Base-by-base conservation (phyloP, 257 asterid species). In the Lycium barbarum region DNA sequence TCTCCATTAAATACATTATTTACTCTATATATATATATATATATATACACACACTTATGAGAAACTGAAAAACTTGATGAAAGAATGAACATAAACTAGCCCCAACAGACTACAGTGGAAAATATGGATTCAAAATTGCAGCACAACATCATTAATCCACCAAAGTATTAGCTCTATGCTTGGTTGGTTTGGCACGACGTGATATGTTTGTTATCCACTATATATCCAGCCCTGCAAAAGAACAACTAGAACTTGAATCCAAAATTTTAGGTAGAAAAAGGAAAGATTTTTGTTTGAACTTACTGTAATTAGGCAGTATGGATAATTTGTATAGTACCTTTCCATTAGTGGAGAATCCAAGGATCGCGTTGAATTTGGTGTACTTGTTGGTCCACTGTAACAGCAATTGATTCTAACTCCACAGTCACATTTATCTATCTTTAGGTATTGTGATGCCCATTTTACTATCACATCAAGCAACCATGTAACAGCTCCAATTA, bases 401-500 rank as follows among this genome's bases (percentile, higher is more conserved):
- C 58, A 72, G 0, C 38, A 72, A 6, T 47, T 45, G 80, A 72
- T 43, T 26, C 1, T 26, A 72, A n/a, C 36, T 47, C 58, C 38
- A 71, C 4, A 45, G 2, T 43, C 58, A 72, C 38, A n/a, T 72
- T 43, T 72, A 14, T 71, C 55, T 0, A 71, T 40, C 79, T 72
- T 43, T 45, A 73, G 20, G 61, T 73, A 20, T 47, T 47, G 59
- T 20, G 61, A 73, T 11, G 7, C 81, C 55, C 36, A 57, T 54
- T 80, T 80, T 58, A 22, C 73, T 36, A 6, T 5, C 38, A 1
- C 7, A 80, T 59, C 72, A n/a, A 80, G 1, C 53, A 59, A 4
- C 84, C 84, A 80, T 80, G 84, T 54, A 40, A 2, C 57, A 80
- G 20, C 43, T 13, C 84, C 68, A 59, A 80, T 57, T 17, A 38